Conservation (phyloP, 2,329 filamentous ascomycete genomes). For the Colletotrichum agaves region DNA sequence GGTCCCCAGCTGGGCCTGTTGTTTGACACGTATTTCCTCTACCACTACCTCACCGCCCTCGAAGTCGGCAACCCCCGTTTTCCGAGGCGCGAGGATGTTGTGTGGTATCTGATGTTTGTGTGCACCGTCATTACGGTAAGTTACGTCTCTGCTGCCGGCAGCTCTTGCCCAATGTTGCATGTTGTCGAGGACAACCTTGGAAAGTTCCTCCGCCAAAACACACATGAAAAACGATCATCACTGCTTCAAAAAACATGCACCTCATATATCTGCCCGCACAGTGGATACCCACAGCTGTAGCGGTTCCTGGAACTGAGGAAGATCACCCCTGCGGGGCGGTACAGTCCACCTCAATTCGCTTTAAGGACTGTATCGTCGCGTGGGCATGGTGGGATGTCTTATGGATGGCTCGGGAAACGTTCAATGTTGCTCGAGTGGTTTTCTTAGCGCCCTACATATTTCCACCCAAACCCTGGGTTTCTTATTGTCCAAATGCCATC, state of each 20-base stretch:
- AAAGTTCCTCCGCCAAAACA: slow-evolving; percentile 22
- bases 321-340: slow-evolving; percentile 75
- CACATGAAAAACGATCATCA: slow-evolving; percentile 7
- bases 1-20: slow-evolving; percentile 61
- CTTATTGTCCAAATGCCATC: slow-evolving; percentile 31
- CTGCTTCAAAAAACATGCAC: slow-evolving; percentile 40
- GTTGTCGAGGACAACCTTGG: neutral
- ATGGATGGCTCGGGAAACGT: slow-evolving; percentile 74
- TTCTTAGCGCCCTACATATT: slow-evolving; percentile 71
- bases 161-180: slow-evolving; percentile 16
- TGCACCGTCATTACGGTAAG: slow-evolving; percentile 81
- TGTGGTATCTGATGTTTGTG: slow-evolving; percentile 83
- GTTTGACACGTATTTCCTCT: slow-evolving; percentile 81
- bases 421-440: slow-evolving; percentile 69
- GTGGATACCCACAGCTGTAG: slow-evolving; percentile 75
- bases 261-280: slow-evolving; percentile 85
- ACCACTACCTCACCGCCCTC: slow-evolving; percentile 79
- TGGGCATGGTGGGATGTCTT: slow-evolving; percentile 80
- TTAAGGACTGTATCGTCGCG: slow-evolving; percentile 71
- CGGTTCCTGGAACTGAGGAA: slow-evolving; percentile 89
- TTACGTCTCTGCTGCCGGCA: slow-evolving; percentile 42
- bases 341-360: slow-evolving; percentile 73
- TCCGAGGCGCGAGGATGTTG: slow-evolving; percentile 78
- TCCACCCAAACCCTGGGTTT: slow-evolving; percentile 39
- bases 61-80: slow-evolving; percentile 80